phyloP scores from a whole-genome alignment of 495 filamentous ascomycete genomes.

The Aspergillus bridgeri region DNA sequence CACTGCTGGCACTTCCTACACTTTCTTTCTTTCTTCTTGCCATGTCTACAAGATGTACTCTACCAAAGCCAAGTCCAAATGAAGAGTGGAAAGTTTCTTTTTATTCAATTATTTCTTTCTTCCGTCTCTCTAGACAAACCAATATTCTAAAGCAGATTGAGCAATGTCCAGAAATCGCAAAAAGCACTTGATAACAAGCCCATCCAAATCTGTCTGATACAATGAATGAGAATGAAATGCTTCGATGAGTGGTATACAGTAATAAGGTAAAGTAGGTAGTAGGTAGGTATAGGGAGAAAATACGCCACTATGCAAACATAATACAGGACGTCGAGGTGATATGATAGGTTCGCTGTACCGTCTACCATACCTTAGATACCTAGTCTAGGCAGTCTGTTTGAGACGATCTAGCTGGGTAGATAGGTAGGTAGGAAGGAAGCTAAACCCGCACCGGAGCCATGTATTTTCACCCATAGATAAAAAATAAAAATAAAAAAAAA shows the following conservation, averaged over 20 bases:
- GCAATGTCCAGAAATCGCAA: not conserved
- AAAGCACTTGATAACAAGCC: not conserved
- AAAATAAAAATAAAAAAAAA: not conserved
- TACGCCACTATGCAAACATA: conserved; percentile 27
- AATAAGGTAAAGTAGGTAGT: not conserved
- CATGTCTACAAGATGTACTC: no score
- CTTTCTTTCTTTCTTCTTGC: no score
- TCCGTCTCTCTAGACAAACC: conserved; percentile 6
- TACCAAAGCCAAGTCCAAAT: not conserved
- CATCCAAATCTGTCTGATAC: not conserved
- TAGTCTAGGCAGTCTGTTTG: no score
- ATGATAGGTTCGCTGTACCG: no score
- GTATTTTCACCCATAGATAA: not conserved
- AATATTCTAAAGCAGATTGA: not conserved
- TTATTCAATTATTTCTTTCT: conserved; percentile 10
- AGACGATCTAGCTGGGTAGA: not conserved
- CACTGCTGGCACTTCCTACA: no score
- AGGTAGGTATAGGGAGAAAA: conserved; percentile 3
- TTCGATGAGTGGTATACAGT: conserved; percentile 15
- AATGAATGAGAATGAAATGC: no score
- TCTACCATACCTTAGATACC: no score
- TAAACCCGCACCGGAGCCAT: not conserved
- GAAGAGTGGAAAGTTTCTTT: conserved; percentile 22
- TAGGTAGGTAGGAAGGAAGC: not conserved
- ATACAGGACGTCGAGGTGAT: not conserved